Base-by-base conservation (phyloP, 1,284 basidiomycete genomes). In the Abortiporus biennis region DNA sequence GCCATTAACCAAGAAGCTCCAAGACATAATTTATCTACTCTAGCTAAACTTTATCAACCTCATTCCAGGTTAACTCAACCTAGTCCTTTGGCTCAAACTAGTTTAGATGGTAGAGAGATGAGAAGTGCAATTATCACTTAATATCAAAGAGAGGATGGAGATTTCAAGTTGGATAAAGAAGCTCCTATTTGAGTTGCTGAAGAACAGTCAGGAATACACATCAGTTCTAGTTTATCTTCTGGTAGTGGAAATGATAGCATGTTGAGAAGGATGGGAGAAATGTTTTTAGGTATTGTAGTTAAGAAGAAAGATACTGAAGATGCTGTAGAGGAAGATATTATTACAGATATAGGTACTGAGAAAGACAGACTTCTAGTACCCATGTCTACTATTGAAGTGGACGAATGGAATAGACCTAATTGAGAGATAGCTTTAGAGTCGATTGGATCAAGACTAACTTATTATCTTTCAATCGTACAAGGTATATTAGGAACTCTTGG, bases 401-500 rank as follows among this genome's bases (percentile, higher is more conserved):
- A 48, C 42, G 6, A 52, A 44, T 11, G 66, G 65, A 19, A 69
- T 63, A 16, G 56, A 61, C 13, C 57, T 50, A 1, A 57, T 87
- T 81, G 85, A 89, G 85, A 11, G 74, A 76, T 41, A 72, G 85
- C 1, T 97, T 98, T 71, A 73, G 74, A 45, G 68, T 98, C 20
- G 76, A 93, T 53, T 98, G 94, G 94, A 57, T 94, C 40, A 77
- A 77, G 49, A 85, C 80, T 1, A 68, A 77, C 5, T 73, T 76
- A 3, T 61, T 96, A n/a, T 80, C 89, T 1, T 95, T 96, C 63
- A 68, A 71, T 50, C 76, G 76, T 38, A 87, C 87, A 21, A 74
- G 83, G 33, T 85, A 91, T 55, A 62, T 95, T 40, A 80, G 91
- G 30, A 96, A 96, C 56, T 87, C 88, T 0, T 96, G 92, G 93